Evolutionary conservation across 208 protist species (phyloP).

Genomic region (Tritrichomonas foetus): DNA sequence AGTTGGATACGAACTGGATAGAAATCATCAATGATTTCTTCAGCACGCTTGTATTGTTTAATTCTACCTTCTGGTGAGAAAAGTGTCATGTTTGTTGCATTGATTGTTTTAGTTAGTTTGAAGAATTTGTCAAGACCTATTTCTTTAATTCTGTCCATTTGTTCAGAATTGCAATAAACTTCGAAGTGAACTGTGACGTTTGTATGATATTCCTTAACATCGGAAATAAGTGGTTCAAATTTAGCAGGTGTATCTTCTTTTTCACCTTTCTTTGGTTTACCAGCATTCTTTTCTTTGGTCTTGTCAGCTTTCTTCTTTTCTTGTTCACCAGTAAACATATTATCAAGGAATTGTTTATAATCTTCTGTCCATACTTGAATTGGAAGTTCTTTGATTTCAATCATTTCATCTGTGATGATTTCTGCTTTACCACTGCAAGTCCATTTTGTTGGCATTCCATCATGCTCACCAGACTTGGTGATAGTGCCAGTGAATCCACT

Average conservation of each 20-base stretch:
- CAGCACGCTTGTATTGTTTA: conserved; percentile 71
- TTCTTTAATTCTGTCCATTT: conserved; percentile 20
- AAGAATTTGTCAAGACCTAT: conserved; percentile 74
- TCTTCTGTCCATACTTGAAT: conserved; percentile 84
- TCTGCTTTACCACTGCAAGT: background rate
- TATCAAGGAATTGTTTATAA: conserved; percentile 66
- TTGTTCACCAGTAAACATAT: background rate
- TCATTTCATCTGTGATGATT: background rate
- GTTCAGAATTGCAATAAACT: background rate
- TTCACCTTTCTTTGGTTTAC: background rate
- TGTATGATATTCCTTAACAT: conserved; percentile 48
- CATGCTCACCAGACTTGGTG: background rate
- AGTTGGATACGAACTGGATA: conserved; percentile 82
- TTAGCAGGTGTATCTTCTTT: conserved; percentile 73
- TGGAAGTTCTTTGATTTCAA: conserved; percentile 63
- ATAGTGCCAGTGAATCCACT: conserved; percentile 76
- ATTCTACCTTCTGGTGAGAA: conserved; percentile 88
- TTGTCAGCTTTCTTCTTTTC: background rate
- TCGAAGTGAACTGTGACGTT: conserved; percentile 42
- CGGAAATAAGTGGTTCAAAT: conserved; percentile 48
- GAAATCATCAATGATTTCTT: conserved; percentile 90
- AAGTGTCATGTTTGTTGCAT: conserved; percentile 89
- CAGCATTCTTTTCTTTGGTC: background rate
- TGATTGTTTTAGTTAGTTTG: conserved; percentile 74
- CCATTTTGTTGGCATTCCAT: background rate